phyloP scores from a whole-genome alignment of 116 monocot genomes.

The Cymodocea nodosa region DNA sequence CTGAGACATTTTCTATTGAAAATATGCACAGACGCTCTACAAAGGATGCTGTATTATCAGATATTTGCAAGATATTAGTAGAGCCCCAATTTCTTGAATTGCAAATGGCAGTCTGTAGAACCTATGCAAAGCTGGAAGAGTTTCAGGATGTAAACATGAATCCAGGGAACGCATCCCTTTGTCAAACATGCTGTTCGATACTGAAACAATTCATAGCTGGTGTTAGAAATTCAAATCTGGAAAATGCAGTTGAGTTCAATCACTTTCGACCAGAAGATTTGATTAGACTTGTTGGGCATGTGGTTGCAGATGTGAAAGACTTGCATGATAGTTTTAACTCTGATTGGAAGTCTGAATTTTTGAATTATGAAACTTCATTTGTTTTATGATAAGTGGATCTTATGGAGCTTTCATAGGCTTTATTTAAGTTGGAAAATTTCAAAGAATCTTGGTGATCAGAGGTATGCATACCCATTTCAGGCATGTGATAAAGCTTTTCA shows the following conservation, averaged over 20 bases:
- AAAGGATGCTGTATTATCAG: slow-evolving; percentile 25
- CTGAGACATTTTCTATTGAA: slow-evolving; percentile 53
- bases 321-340: background rate
- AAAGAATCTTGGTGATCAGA: too few relatives aligned
- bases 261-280: slow-evolving; percentile 2
- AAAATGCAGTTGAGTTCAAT: background rate
- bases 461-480: too few relatives aligned
- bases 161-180: background rate
- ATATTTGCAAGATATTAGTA: slow-evolving; percentile 23
- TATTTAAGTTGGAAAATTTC: too few relatives aligned
- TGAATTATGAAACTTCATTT: background rate
- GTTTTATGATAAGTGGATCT: background rate
- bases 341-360: background rate
- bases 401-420: background rate
- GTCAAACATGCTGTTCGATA: background rate
- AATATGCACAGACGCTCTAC: slow-evolving; percentile 25
- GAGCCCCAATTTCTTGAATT: slow-evolving; percentile 41
- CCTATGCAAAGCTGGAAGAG: slow-evolving; percentile 14
- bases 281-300: background rate
- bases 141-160: background rate
- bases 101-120: slow-evolving; percentile 18
- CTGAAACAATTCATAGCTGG: background rate
- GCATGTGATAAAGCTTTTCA: too few relatives aligned
- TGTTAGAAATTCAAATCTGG: background rate
- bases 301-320: background rate